phyloP scores from a whole-genome alignment of 768 basidiomycete species.

The Lactarius hengduanensis region DNA sequence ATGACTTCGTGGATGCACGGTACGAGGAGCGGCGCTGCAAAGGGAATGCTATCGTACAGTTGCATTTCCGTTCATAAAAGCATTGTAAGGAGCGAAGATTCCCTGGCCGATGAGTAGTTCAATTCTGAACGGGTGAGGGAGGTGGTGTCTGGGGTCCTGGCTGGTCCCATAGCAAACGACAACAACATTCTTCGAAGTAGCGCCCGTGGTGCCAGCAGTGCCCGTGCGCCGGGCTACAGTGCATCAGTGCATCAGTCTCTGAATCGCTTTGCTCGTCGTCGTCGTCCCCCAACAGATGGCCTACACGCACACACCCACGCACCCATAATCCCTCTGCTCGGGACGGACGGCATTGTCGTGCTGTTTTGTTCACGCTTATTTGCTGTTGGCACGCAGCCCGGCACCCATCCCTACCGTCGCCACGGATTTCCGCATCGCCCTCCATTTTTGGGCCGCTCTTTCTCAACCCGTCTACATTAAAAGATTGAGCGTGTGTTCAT shows the following conservation, averaged over 20 bases:
- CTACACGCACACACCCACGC: slow-evolving; percentile 3
- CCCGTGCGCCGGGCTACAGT: background rate
- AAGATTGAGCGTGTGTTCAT: slow-evolving; percentile 22
- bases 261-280: background rate
- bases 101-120: background rate
- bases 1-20: no score
- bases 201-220: background rate
- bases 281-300: slow-evolving; percentile 4
- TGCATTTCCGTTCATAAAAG: slow-evolving; percentile 2
- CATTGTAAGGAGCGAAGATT: background rate
- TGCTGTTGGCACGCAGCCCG: slow-evolving; percentile 15
- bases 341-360: slow-evolving; percentile 7
- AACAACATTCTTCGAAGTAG: slow-evolving; percentile 14
- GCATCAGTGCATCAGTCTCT: background rate
- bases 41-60: background rate
- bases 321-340: background rate
- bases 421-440: slow-evolving; percentile 16
- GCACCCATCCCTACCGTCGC: slow-evolving; percentile 2
- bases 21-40: no score
- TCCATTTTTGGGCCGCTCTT: slow-evolving; percentile 25
- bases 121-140: no score
- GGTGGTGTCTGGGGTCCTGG: slow-evolving; percentile 14
- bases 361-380: slow-evolving; percentile 18
- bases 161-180: background rate
- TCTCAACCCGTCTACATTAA: slow-evolving; percentile 27